Base-by-base conservation (phyloP, 768 basidiomycete species). In the Amanita pseudoporphyria region DNA sequence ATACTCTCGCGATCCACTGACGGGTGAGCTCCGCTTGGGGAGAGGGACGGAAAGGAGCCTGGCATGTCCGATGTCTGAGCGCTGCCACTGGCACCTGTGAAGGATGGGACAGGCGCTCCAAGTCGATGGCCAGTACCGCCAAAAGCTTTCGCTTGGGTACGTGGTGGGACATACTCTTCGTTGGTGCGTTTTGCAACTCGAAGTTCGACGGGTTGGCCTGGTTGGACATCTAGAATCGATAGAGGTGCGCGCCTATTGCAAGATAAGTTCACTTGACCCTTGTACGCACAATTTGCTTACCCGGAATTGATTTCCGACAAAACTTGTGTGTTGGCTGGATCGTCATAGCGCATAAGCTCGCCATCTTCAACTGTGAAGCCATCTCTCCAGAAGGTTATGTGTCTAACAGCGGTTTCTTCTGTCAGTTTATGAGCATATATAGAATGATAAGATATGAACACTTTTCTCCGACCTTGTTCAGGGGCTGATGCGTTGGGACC, bases 321-420 rank as follows among this genome's bases (percentile, higher is more conserved):
- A 9, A 91, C 65, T 47, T 75, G 73, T 36, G 78, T 71, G 54
- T 92, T 81, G 14, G 69, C 71, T 0, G 89, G 87, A 53, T 93
- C 81, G 50, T 87, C 84, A 61, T 96, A 96, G 18, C 76, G 71
- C 76, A 87, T 77, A 48, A 98, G 69, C 26, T 83, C 82, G 5
- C 92, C 90, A 54, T 92, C 89, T 59, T 96, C 89, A 39, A 98
- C 77, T 41, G 82, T 82, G 66, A 96, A 97, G 0, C 96, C 96
- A 52, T 97, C 78, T 35, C 82, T 76, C 95, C 95, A 98, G 67
- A 98, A 88, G 0, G 85, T 93, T 37, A 98, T 69, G 49, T 78
- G 74, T 7, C 95, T 81, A 42, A 82, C 77, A 0, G 73, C 84
- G 3, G 77, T 72, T 45, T 81, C 77, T 51, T 76, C 74, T 52